Base-by-base conservation (phyloP, 495 filamentous ascomycete species). In the Penicillium silybi region DNA sequence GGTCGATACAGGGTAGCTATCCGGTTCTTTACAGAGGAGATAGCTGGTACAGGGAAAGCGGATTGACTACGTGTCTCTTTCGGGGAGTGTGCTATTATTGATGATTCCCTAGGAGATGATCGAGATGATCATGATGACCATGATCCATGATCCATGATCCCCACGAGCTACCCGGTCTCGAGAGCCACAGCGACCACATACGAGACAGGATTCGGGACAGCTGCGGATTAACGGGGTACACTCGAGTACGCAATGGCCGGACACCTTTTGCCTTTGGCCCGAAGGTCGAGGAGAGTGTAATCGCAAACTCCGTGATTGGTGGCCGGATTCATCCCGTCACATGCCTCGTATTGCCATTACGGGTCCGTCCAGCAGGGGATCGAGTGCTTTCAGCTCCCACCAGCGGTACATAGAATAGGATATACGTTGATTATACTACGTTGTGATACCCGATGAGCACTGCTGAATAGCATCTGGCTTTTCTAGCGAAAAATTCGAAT, bases 291-390 rank as follows among this genome's bases (percentile, higher is more conserved):
- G 29, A 4, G 29, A 32, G 29, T 53, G 62, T 65, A 65, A 65
- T 65, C 41, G 55, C 45, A 48, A 60, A 50, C 29, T 34, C 45
- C 18, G 10, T 65, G 62, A 65, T 65, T 65, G 62, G 62, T 54
- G 52, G 50, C 37, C 40, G 46, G 35, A 43, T 49, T 34, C 44
- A 41, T 29, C 46, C 56, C 59, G 56, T 62, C 62, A 65, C 62
- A 65, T 65, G 62, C 56, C 56, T 47, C 41, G 62, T 65, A 65
- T 65, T 59, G 56, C 43, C 41, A 38, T 50, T 62, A 62, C 62
- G 9, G 17, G 4, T 7, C 25, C 10, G 2, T 27, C 39, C 17
- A 39, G 35, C 6, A 4, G 29, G 29, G 16, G 27, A 2, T 19
- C 7, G 11, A 43, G n/a, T 18, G 23, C 18, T 13, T 16, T 9